Evolutionary conservation across 306 rosid genomes (phyloP).

Genomic region (Potentilla sterilis): DNA sequence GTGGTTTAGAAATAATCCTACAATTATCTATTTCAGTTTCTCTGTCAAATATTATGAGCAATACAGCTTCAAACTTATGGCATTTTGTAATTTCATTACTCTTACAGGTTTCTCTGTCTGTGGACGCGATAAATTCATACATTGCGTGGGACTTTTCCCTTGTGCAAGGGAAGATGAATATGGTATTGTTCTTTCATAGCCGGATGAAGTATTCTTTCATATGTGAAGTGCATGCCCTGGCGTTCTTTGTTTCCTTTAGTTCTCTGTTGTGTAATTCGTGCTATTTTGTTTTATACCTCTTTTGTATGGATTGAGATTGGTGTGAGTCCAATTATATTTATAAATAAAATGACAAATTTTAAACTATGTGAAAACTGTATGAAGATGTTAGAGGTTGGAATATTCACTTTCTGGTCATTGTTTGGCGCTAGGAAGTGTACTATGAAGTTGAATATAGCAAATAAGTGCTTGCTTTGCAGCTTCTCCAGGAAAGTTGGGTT

Average conservation of each 20-base stretch:
- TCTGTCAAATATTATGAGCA: not conserved
- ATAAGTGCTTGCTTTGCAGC: not conserved
- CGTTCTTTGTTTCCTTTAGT: not conserved
- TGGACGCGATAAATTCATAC: conserved; percentile 79
- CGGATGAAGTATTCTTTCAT: not conserved
- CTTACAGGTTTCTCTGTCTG: conserved; percentile 66
- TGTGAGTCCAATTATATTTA: not conserved
- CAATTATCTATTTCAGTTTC: not conserved
- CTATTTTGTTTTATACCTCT: not conserved
- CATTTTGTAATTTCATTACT: conserved; percentile 13
- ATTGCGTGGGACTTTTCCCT: conserved; percentile 97
- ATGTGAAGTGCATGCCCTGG: not conserved
- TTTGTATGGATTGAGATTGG: not conserved
- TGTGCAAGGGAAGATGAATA: conserved; percentile 78
- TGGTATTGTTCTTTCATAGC: conserved; percentile 52
- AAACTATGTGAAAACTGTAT: not conserved
- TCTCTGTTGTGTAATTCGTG: not conserved
- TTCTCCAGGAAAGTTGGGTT: not conserved
- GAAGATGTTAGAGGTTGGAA: not conserved
- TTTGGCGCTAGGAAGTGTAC: not conserved
- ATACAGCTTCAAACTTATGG: conserved; percentile 11
- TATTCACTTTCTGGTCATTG: not conserved
- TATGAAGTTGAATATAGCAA: not conserved
- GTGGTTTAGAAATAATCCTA: not conserved
- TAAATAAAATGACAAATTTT: not conserved